These are phyloP conservation scores for Lachancea mirantina DNA, from an alignment of 805 yeast genomes.

Conservation along the genomic window DNA sequence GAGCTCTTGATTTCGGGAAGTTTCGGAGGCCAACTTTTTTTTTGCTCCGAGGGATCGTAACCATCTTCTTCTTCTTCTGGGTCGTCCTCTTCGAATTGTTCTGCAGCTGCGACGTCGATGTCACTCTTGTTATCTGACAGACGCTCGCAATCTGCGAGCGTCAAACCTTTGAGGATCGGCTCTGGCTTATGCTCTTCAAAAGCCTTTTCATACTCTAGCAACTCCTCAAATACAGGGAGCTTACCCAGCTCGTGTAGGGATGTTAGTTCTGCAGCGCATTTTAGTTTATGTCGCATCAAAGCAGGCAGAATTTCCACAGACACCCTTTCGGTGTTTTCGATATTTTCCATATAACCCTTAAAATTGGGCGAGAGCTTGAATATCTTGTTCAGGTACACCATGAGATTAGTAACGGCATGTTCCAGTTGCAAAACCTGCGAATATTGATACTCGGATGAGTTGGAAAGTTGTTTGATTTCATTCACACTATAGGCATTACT, in stretches of 20 bases:
- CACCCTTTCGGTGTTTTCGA: constrained; percentile 28
- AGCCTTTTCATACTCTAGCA: constrained; percentile 36
- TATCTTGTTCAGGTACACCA: constrained; percentile 45
- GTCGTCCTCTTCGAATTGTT: constrained; percentile 8
- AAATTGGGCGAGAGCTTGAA: constrained; percentile 51
- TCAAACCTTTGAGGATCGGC: constrained; percentile 19
- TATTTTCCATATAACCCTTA: constrained; percentile 33
- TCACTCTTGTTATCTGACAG: constrained; percentile 7
- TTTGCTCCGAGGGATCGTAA: constrained; percentile 17
- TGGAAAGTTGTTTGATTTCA: constrained; percentile 11
- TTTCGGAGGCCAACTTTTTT: constrained; percentile 49
- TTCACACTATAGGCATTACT: constrained; percentile 34
- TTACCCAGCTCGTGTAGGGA: constrained; percentile 43
- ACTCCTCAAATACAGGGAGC: constrained; percentile 49
- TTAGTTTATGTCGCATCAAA: constrained; percentile 46
- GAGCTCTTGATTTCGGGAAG: constrained; percentile 61
- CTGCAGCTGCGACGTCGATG: constrained; percentile 9
- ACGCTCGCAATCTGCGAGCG: constrained; percentile 14
- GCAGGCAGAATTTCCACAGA: constrained; percentile 42
- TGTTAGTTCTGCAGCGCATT: constrained; percentile 54
- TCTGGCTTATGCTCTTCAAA: constrained; percentile 11
- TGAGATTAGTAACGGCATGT: constrained; percentile 46
- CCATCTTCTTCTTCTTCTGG: constrained; percentile 29
- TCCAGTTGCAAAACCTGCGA: constrained; percentile 36
- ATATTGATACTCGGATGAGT: constrained; percentile 16